Percentiles rank a stretch among this genome's conserved stretches.
Conservation (phyloP, 805 yeast species). For the Lipomyces oligophaga region DNA sequence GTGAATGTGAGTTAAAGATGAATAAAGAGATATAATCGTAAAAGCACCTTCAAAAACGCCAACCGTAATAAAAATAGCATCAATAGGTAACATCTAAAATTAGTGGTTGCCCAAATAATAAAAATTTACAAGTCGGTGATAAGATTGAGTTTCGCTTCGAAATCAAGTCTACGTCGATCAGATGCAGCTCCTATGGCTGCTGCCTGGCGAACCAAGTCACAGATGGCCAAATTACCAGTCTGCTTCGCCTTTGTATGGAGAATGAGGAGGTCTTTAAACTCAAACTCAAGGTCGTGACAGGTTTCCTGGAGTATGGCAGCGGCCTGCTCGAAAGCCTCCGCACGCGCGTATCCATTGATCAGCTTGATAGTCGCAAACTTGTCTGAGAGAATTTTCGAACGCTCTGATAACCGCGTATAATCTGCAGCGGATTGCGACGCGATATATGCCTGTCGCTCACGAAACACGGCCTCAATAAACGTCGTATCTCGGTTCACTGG, state of each 20-base stretch:
- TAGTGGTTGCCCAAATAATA: no score
- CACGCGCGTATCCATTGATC: constrained; percentile 17
- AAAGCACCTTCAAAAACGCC: no score
- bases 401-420: constrained; percentile 1
- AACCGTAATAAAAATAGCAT: no score
- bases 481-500: constrained; percentile 46
- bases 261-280: constrained; percentile 4
- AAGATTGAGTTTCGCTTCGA: no score
- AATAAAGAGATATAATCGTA: no score
- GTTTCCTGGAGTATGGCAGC: constrained; percentile 5
- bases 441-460: constrained; percentile 72
- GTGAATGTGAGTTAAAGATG: no score
- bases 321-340: constrained; percentile 15
- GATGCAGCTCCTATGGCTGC: no score
- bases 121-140: no score
- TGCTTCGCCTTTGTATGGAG: constrained; percentile 20
- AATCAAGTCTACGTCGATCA: no score
- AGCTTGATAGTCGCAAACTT: constrained; percentile 10
- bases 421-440: constrained; percentile 43
- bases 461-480: constrained; percentile 68
- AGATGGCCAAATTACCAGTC: constrained; percentile 2
- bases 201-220: not conserved
- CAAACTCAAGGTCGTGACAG: constrained; percentile 5
- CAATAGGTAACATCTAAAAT: no score
- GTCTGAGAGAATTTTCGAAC: constrained; percentile 8